Base-by-base conservation (phyloP, 2,329 filamentous ascomycete genomes). In the Cladophialophora exuberans region DNA sequence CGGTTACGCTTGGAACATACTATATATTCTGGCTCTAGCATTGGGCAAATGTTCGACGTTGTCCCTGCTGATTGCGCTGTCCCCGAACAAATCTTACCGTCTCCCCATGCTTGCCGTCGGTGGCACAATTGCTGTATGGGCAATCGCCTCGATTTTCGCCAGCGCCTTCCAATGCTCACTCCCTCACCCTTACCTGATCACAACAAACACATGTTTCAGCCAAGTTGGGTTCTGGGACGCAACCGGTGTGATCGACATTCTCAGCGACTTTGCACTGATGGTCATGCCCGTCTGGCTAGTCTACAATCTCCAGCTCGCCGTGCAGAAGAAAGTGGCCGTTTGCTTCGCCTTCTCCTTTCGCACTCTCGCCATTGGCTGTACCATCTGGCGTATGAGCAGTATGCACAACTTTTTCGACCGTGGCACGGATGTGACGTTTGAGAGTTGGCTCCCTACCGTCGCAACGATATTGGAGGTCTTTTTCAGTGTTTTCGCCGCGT, bases 111-210 rank as follows among this genome's bases (percentile, higher is more conserved):
- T 48, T 28, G 55, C 22, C n/a, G 41, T 59, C 13, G 49, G 56
- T 18, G 54, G 45, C n/a, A 22, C 57, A 18, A 51, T 59, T 26
- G 33, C 25, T 17, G 15, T 54, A 6, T 66, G 64, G 64, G 48
- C 39, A 3, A 9, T 64, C n/a, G 28, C 50, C 5, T 54, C 57
- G 4, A 39, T 62, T 38, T 33, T 65, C 20, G 42, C 53, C 20
- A 56, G 65, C 28, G 56, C 61, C 4, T 60, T 65, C 36, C 63
- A 66, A 54, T 66, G 63, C 39, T 52, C 58, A 22, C 25, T 57
- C 2, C 54, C 54, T 23, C 54, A 57, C 17, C 49, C 54, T 3
- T 57, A 57, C 28, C 38, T 53, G 13, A 49, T 57, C 43, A 53
- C 55, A 2, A 56, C 57, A 1, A 55, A 52, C 18, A 57, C 49